phyloP scores from a whole-genome alignment of 2,329 filamentous ascomycete genomes.

The Grosmannia huntii region DNA sequence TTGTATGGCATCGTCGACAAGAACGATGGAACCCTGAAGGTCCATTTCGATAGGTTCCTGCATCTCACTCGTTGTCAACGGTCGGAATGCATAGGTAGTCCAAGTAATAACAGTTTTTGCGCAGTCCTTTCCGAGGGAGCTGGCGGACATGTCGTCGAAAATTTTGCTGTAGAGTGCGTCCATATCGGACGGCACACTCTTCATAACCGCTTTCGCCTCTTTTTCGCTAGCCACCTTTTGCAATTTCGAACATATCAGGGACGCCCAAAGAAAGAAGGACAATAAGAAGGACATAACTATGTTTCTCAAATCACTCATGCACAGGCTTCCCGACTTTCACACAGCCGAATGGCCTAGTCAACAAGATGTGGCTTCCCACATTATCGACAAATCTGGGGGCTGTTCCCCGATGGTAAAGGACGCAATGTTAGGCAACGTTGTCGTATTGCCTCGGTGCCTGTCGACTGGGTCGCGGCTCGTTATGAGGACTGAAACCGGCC shows the following conservation, averaged over 20 bases:
- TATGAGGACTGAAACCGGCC: conserved; percentile 16
- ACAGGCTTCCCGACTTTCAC: too few species aligned
- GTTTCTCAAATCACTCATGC: too few species aligned
- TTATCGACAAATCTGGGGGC: conserved; percentile 15
- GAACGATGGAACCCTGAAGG: too few species aligned
- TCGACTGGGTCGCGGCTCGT: conserved; percentile 13
- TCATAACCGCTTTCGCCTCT: conserved; percentile 15
- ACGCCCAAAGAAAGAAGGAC: conserved; percentile 19
- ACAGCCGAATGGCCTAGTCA: too few species aligned
- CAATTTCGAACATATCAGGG: conserved; percentile 16
- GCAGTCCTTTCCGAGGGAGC: conserved; percentile 14
- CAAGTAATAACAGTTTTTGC: conserved; percentile 17
- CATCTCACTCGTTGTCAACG: conserved; percentile 9
- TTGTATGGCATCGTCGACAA: conserved; percentile 7
- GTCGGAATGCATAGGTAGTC: conserved; percentile 16
- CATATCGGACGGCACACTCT: conserved; percentile 17
- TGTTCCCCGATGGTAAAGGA: too few species aligned
- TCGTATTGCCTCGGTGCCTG: too few species aligned
- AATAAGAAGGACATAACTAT: too few species aligned
- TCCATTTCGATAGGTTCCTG: too few species aligned
- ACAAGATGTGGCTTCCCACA: too few species aligned
- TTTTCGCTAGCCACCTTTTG: conserved; percentile 14
- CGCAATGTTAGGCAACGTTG: too few species aligned
- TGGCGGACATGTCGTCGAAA: conserved; percentile 13
- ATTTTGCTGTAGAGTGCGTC: conserved; percentile 17